Evolutionary conservation across 78 protist genomes (phyloP), one percentile per base, ranked within the genome.

Genomic region (Dictyostelium firmibasis): DNA sequence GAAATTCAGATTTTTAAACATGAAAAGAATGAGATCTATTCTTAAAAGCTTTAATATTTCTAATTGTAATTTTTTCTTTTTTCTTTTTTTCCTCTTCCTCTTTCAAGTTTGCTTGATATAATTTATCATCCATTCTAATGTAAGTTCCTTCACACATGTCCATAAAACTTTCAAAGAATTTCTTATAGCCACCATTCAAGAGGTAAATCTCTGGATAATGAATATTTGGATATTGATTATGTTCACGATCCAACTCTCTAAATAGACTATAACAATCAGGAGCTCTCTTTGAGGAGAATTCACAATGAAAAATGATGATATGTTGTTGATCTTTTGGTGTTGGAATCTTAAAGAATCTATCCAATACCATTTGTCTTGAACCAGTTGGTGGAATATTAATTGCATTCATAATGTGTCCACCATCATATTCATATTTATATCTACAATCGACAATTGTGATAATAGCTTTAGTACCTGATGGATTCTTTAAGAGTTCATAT

Each of bases 251-350:
- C 44, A 96, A 27, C 3, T 36, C 72, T 78, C 98, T 76, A 76
- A 97, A 83, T 1, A 72, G n/a, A 27, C 82, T 35, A 25, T 81
- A 89, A 44, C 93, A 88, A 25, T 88, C 93, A 25, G 98, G 98
- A 14, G 95, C 98, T 79, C 98, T 83, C 72, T 96, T 84, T 81
- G 96, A 86, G 7, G 97, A 96, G 83, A 96, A 97, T 79, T 97
- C 98, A 92, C 98, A 97, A 75, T 97, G 97, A 67, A 97, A 97
- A 20, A 96, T 60, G 70, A 96, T 93, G n/a, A 79, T 79, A 31
- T 64, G 81, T n/a, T 41, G 92, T 41, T 82, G 93, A 25, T 67
- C 41, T 8, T 27, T 44, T n/a, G 64, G 44, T 36, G 25, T 18
- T 72, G 38, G 44, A 11, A 0, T 16, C 9, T 79, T 60, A 57